These are phyloP conservation scores for Cryphonectria parasitica DNA, from an alignment of 2,329 filamentous ascomycete genomes.

Conservation along the genomic window DNA sequence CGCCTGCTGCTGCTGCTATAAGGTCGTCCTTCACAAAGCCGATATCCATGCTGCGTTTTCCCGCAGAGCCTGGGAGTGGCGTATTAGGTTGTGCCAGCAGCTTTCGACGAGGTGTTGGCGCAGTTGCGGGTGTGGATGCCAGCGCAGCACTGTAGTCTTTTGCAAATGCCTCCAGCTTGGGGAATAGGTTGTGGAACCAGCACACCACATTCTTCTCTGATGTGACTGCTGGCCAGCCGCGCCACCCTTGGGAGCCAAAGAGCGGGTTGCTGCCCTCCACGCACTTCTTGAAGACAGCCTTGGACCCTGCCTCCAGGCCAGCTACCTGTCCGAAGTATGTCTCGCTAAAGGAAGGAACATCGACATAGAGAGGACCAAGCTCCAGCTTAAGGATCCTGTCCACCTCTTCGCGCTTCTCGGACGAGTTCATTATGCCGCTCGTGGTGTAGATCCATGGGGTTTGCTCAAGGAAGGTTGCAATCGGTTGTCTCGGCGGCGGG, in stretches of 20 bases:
- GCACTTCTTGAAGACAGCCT: no score
- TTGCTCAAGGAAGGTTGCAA: no score
- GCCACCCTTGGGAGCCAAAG: slow-evolving; percentile 39
- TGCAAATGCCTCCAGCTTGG: slow-evolving; percentile 37
- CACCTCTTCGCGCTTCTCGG: slow-evolving; percentile 40
- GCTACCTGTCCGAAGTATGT: slow-evolving; percentile 40
- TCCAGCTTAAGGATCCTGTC: slow-evolving; percentile 42
- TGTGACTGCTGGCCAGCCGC: slow-evolving; percentile 40
- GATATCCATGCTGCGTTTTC: no score
- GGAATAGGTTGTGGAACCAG: slow-evolving; percentile 39
- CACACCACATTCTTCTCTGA: slow-evolving; percentile 41
- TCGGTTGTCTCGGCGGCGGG: no score
- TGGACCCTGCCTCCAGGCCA: slow-evolving; percentile 38
- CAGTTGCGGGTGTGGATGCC: slow-evolving; percentile 8
- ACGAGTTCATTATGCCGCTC: slow-evolving; percentile 42
- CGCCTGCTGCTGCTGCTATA: slow-evolving; percentile 26
- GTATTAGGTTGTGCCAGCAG: slow-evolving; percentile 36
- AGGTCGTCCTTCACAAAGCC: slow-evolving; percentile 33
- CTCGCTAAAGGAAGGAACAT: slow-evolving; percentile 40
- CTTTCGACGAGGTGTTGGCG: slow-evolving; percentile 32
- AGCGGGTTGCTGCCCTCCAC: no score
- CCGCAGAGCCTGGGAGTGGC: slow-evolving; percentile 33
- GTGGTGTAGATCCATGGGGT: no score
- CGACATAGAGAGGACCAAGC: slow-evolving; percentile 42
- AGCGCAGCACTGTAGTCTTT: slow-evolving; percentile 26